Evolutionary conservation across 805 yeast genomes (phyloP).

Genomic region (Cephaloascus fragrans): DNA sequence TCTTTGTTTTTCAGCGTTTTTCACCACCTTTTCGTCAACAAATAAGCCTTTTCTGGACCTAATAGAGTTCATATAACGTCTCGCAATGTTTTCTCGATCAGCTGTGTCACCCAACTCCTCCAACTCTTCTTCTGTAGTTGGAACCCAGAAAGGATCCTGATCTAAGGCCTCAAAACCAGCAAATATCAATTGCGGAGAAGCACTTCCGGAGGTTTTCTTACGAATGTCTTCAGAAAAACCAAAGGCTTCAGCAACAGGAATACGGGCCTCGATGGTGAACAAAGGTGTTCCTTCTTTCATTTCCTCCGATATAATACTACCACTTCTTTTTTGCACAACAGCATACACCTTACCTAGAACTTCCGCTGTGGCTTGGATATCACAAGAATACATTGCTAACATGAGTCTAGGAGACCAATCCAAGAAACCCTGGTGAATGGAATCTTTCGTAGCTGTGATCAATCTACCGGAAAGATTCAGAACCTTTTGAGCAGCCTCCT

Average conservation of each 20-base stretch:
- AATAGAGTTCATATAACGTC: slow-evolving; percentile 73
- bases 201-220: slow-evolving; percentile 92
- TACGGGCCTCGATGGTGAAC: slow-evolving; percentile 71
- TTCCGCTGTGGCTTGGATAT: slow-evolving; percentile 90
- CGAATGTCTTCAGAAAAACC: slow-evolving; percentile 94
- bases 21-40: slow-evolving; percentile 82
- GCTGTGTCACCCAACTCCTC: slow-evolving; percentile 91
- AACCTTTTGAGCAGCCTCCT: slow-evolving; percentile 18
- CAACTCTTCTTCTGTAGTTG: slow-evolving; percentile 91
- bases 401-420: slow-evolving; percentile 84
- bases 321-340: slow-evolving; percentile 83
- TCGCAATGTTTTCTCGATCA: slow-evolving; percentile 85
- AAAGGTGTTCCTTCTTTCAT: slow-evolving; percentile 98
- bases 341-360: slow-evolving; percentile 93
- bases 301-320: slow-evolving; percentile 80
- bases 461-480: slow-evolving; percentile 60
- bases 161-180: slow-evolving; percentile 82
- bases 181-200: slow-evolving; percentile 90
- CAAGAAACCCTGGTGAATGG: slow-evolving; percentile 59
- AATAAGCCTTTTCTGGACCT: slow-evolving; percentile 83
- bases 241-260: slow-evolving; percentile 94
- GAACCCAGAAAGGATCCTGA: slow-evolving; percentile 98
- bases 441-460: slow-evolving; percentile 62
- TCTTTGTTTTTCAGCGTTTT: slow-evolving; percentile 91
- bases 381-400: slow-evolving; percentile 91